These are phyloP conservation scores for Globisporangium heterothallicum DNA, from an alignment of 352 stramenopile species.

Conservation along the genomic window DNA sequence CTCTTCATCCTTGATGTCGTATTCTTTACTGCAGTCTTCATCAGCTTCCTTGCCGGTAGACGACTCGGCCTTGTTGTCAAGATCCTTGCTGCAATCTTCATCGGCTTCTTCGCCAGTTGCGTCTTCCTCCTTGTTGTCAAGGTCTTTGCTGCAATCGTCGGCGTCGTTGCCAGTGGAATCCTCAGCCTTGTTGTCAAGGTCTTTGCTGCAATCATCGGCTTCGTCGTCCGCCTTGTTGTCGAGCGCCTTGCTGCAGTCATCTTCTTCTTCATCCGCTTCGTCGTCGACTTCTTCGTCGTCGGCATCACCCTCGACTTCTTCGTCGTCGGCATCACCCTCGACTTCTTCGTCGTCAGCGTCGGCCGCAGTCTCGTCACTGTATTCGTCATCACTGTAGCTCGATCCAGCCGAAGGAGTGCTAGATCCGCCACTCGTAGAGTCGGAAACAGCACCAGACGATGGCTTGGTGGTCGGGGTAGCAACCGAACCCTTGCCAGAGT, in stretches of 20 bases:
- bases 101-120: slow-evolving; percentile 14
- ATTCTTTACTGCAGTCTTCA: slow-evolving; percentile 20
- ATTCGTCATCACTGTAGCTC: not conserved
- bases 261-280: not conserved
- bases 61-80: slow-evolving; percentile 9
- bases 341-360: slow-evolving; percentile 1
- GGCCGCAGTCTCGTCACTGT: slow-evolving; percentile 5
- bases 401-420: not conserved
- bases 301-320: slow-evolving; percentile 8
- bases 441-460: not conserved
- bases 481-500: slow-evolving; percentile 8
- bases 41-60: slow-evolving; percentile 12
- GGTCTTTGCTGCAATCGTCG: slow-evolving; percentile 13
- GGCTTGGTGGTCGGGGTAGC: no score
- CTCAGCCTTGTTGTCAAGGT: slow-evolving; percentile 7
- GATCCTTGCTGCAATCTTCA: slow-evolving; percentile 12
- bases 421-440: slow-evolving; percentile 8
- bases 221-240: slow-evolving; percentile 19
- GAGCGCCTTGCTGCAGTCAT: slow-evolving; percentile 25
- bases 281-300: slow-evolving; percentile 2
- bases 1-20: slow-evolving; percentile 11
- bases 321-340: slow-evolving; percentile 8
- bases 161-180: slow-evolving; percentile 9
- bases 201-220: slow-evolving; percentile 17
- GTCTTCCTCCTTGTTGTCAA: slow-evolving; percentile 10